Evolutionary conservation across 1,284 basidiomycete species (phyloP).

Genomic region (Cryptococcus maquisensis): DNA sequence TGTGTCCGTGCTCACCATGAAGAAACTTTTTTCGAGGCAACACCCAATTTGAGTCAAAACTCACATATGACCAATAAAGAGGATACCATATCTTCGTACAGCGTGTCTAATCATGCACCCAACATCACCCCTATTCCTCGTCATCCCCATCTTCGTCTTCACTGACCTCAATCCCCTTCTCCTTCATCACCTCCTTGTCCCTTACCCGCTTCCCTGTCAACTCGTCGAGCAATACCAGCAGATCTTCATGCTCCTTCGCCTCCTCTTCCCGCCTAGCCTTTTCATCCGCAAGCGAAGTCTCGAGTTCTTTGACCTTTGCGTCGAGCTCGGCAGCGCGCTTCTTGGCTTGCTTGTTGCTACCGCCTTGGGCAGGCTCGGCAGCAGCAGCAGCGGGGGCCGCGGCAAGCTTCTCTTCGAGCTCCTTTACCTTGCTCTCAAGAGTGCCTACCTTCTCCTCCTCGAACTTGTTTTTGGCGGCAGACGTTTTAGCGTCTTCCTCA

Average conservation of each 20-base stretch:
- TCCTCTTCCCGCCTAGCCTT: slow-evolving; percentile 69
- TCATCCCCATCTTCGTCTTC: slow-evolving; percentile 80
- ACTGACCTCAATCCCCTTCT: slow-evolving; percentile 75
- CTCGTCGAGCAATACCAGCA: slow-evolving; percentile 90
- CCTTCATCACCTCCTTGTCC: slow-evolving; percentile 73
- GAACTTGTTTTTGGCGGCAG: neutral
- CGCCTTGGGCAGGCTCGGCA: slow-evolving; percentile 2
- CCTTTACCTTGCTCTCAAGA: slow-evolving; percentile 11
- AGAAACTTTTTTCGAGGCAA: no score
- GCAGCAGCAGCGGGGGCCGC: slow-evolving; percentile 6
- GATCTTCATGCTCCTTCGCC: slow-evolving; percentile 90
- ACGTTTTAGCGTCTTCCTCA: neutral
- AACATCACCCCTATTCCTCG: slow-evolving; percentile 47
- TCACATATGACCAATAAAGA: no score
- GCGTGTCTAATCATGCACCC: slow-evolving; percentile 19
- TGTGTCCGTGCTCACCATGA: no score
- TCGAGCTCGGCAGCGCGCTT: slow-evolving; percentile 16
- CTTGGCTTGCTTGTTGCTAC: slow-evolving; percentile 18
- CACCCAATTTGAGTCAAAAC: no score
- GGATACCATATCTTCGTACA: no score
- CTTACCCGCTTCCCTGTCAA: slow-evolving; percentile 73
- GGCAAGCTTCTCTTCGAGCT: slow-evolving; percentile 26
- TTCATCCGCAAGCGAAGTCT: slow-evolving; percentile 54
- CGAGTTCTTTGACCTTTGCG: slow-evolving; percentile 21
- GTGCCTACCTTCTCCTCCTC: neutral